Base-by-base conservation (phyloP, 2,329 filamentous ascomycete species). In the Diaporthe vexans region DNA sequence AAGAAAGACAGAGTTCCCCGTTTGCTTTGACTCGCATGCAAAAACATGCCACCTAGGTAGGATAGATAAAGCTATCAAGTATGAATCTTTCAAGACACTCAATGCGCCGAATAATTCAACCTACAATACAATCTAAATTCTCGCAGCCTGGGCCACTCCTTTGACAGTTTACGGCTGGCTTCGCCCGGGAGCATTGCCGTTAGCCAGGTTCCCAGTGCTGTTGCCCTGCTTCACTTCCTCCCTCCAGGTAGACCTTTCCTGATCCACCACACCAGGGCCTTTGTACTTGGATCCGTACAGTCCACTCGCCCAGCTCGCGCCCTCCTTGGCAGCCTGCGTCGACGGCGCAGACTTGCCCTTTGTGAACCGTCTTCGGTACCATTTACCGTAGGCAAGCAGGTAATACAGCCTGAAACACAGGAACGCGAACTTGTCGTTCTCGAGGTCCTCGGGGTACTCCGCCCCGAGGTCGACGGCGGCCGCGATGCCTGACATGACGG, bases 401-500 rank as follows among this genome's bases (percentile, higher is more conserved):
- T 67, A 67, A 11, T 67, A 67, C 19, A 67, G 7, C 35, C 61
- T 67, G 10, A 67, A 67, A 35, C 61, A 67, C 11, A 67, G 29
- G 29, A 67, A 52, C 1, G 61, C 61, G 21, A 67, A 67, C 21
- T 52, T 52, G 61, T 67, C 61, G 13, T 67, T 67, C 61, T 67
- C 61, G 13, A 67, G 61, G 4, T 67, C 61, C 19, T 67, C 61
- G 5, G 61, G 61, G 4, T 67, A 67, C 1, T 51, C 43, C 4
- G 61, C 61, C 4, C 61, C 61, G 21, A 67, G 43, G 46, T 67
- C 61, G 19, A 67, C 61, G 2, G 61, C 61, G 13, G 61, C 61
- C 17, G 61, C 61, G 26, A 67, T 67, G 21, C 61, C 61, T 19
- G 61, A 67, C 61, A 67, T 67, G 11, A 67, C 61, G 21, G 61